Conservation (phyloP, 192 early-diverging fungal species). For the Lobosporangium transversale region DNA sequence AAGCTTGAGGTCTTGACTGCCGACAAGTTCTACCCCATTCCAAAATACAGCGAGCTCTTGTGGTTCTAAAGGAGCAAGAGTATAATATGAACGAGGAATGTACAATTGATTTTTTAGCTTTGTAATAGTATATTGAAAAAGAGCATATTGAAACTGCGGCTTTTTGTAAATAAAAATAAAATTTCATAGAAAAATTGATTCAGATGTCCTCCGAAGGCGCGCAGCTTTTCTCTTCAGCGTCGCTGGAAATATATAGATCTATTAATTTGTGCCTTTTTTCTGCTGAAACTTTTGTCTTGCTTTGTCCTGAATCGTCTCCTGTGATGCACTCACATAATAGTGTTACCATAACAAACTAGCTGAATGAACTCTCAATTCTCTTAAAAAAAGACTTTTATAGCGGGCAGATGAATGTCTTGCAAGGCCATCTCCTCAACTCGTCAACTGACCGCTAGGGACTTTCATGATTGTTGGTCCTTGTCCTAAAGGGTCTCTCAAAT, state of each 20-base stretch:
- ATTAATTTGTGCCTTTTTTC: too few relatives aligned
- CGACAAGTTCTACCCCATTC: conserved; percentile 97
- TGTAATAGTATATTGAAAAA: conserved; percentile 16
- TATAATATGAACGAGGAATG: background rate
- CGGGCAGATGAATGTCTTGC: too few relatives aligned
- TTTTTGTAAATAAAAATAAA: conserved; percentile 16
- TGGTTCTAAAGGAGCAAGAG: conserved; percentile 44
- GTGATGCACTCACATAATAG: too few relatives aligned
- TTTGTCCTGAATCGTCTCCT: too few relatives aligned
- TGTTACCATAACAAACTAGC: too few relatives aligned
- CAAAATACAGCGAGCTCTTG: conserved; percentile 96
- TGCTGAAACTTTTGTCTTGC: too few relatives aligned
- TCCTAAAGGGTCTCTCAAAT: conserved; percentile 84
- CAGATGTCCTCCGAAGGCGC: too few relatives aligned
- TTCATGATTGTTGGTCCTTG: conserved; percentile 94
- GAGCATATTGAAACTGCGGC: background rate
- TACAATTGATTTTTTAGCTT: background rate
- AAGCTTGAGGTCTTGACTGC: conserved; percentile 80
- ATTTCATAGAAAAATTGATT: background rate
- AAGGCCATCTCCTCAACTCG: conserved; percentile 61
- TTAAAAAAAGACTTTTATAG: too few relatives aligned
- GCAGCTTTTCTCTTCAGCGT: too few relatives aligned
- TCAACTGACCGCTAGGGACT: conserved; percentile 73
- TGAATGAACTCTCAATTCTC: too few relatives aligned
- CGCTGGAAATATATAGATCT: too few relatives aligned